phyloP scores from a whole-genome alignment of 805 yeast species.

The Lachancea fermentati region DNA sequence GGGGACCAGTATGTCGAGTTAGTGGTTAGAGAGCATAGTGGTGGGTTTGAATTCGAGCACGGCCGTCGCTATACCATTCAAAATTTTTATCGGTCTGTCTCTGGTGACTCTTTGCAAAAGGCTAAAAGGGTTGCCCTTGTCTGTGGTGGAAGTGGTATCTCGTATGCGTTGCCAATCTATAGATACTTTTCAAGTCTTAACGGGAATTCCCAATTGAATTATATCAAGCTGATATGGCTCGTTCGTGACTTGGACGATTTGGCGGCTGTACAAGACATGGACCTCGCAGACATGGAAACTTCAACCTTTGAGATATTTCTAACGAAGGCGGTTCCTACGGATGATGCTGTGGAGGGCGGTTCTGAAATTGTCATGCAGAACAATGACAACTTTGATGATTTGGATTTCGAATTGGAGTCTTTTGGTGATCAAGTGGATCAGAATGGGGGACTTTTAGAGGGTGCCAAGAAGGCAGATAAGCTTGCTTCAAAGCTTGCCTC shows the following conservation, averaged over 20 bases:
- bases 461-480: neutral
- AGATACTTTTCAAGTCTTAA: conserved; percentile 33
- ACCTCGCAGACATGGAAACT: neutral
- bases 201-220: conserved; percentile 20
- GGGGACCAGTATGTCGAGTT: conserved; percentile 38
- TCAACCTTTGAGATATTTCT: conserved; percentile 9
- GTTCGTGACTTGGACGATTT: conserved; percentile 42
- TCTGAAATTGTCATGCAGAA: neutral
- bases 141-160: conserved; percentile 72
- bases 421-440: conserved; percentile 14
- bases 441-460: conserved; percentile 14
- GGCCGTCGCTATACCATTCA: conserved; percentile 35
- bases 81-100: conserved; percentile 38
- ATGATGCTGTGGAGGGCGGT: conserved; percentile 3
- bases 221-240: conserved; percentile 49
- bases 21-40: conserved; percentile 36
- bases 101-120: conserved; percentile 40
- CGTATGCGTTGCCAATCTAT: conserved; percentile 52
- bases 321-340: conserved; percentile 8
- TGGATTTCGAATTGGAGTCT: conserved; percentile 17
- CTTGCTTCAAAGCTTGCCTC: conserved; percentile 13
- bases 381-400: conserved; percentile 9
- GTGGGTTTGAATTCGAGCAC: conserved; percentile 31
- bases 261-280: conserved; percentile 35
- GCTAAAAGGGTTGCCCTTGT: conserved; percentile 48